phyloP scores from a whole-genome alignment of 305 asterid genomes.

The Fraxinus platypoda region DNA sequence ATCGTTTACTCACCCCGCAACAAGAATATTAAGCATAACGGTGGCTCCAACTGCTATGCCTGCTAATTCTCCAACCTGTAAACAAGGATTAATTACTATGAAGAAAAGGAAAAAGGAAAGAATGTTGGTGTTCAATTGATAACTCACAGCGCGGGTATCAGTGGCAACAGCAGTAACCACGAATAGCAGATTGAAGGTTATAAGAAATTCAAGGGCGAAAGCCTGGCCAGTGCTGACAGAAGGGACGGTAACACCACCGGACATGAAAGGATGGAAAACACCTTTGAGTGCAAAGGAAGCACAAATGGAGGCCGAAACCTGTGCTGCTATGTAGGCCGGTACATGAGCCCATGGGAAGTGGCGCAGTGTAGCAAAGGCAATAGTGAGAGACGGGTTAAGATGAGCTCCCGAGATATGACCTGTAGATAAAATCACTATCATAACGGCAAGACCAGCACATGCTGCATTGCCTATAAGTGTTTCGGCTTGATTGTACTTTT shows the following conservation, averaged over 20 bases:
- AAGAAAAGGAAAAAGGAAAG: background rate
- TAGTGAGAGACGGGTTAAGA: slow-evolving; percentile 80
- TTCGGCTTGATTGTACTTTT: slow-evolving; percentile 70
- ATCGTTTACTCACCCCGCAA: slow-evolving; percentile 65
- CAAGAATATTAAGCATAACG: slow-evolving; percentile 81
- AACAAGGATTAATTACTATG: background rate
- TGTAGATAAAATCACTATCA: slow-evolving; percentile 82
- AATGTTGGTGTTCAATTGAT: background rate
- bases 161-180: slow-evolving; percentile 96
- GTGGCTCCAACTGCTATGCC: slow-evolving; percentile 96
- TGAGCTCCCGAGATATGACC: slow-evolving; percentile 99
- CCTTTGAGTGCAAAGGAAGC: slow-evolving; percentile 92
- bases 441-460: slow-evolving; percentile 82
- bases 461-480: slow-evolving; percentile 82
- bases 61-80: slow-evolving; percentile 82
- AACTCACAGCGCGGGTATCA: slow-evolving; percentile 75
- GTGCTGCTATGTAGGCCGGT: slow-evolving; percentile 83
- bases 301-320: slow-evolving; percentile 82
- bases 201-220: slow-evolving; percentile 86
- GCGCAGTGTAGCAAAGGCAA: slow-evolving; percentile 86
- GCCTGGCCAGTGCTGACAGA: slow-evolving; percentile 78
- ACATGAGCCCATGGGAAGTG: slow-evolving; percentile 94
- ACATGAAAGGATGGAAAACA: slow-evolving; percentile 69
- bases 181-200: slow-evolving; percentile 75
- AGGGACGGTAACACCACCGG: slow-evolving; percentile 88